A percentile compares a stretch with the other conserved stretches of the same genome.
These are phyloP conservation scores for Incumbomyces lentus DNA, from an alignment of 2,329 filamentous ascomycete genomes.

Conservation along the genomic window DNA sequence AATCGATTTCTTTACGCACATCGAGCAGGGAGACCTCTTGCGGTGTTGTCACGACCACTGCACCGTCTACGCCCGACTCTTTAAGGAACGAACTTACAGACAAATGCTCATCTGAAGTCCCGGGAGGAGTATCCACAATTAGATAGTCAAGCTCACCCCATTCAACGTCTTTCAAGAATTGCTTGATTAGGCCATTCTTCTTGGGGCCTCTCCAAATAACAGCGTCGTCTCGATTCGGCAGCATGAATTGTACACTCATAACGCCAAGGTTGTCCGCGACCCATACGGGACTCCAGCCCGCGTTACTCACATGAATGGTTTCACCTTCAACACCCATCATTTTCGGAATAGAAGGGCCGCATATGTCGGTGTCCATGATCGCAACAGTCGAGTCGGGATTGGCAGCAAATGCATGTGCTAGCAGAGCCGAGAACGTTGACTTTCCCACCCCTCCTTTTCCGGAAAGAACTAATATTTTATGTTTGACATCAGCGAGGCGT, in stretches of 20 bases:
- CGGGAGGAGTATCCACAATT: conserved; percentile 88
- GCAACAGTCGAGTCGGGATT: conserved; percentile 72
- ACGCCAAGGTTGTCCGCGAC: conserved; percentile 86
- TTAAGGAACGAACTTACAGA: conserved; percentile 87
- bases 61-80: conserved; percentile 84
- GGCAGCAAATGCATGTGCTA: conserved; percentile 79
- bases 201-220: conserved; percentile 97
- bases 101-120: conserved; percentile 89
- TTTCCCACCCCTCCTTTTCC: conserved; percentile 97
- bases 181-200: conserved; percentile 97
- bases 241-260: conserved; percentile 98
- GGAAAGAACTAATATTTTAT: conserved; percentile 86
- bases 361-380: conserved; percentile 97
- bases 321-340: conserved; percentile 80
- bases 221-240: conserved; percentile 85
- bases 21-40: conserved; percentile 89
- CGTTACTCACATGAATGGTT: conserved; percentile 79
- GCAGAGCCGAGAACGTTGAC: conserved; percentile 79
- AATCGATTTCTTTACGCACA: conserved; percentile 94
- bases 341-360: conserved; percentile 89
- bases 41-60: conserved; percentile 85
- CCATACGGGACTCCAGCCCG: conserved; percentile 93
- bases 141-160: conserved; percentile 94
- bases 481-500: conserved; percentile 68
- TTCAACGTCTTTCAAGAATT: conserved; percentile 94